Percentiles rank a stretch among this genome's conserved stretches.
Evolutionary conservation across 257 asterid genomes (phyloP).

Genomic region (Haberlea rhodopensis): DNA sequence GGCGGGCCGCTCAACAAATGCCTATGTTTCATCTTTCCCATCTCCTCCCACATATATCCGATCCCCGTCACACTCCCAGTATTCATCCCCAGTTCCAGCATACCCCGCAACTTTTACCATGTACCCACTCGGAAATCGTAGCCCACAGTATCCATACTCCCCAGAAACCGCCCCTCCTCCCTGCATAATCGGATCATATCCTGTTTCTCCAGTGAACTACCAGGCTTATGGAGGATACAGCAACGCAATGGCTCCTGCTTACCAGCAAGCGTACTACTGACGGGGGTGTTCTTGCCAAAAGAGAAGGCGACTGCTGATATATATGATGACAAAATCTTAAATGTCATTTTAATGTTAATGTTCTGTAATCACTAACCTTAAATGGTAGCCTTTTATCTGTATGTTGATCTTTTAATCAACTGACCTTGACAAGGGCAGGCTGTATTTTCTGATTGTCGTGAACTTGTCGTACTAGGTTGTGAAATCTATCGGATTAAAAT

Average conservation of each 20-base stretch:
- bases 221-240: constrained; percentile 77
- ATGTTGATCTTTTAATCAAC: constrained; percentile 81
- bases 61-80: constrained; percentile 85
- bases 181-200: constrained; percentile 49
- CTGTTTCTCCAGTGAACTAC: constrained; percentile 70
- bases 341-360: constrained; percentile 51
- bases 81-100: constrained; percentile 64
- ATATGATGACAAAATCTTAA: constrained; percentile 62
- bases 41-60: constrained; percentile 71
- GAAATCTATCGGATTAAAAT: constrained; percentile 31
- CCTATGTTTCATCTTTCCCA: constrained; percentile 96
- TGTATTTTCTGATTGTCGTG: constrained; percentile 80
- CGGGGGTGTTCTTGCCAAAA: constrained; percentile 32
- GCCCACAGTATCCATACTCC: constrained; percentile 79
- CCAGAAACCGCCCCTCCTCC: constrained; percentile 79
- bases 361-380: constrained; percentile 94
- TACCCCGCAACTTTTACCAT: constrained; percentile 69
- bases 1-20: constrained; percentile 98
- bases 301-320: constrained; percentile 66
- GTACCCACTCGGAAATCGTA: constrained; percentile 55
- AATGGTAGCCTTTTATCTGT: constrained; percentile 73
- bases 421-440: constrained; percentile 72
- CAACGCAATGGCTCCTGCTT: constrained; percentile 73
- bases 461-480: constrained; percentile 68
- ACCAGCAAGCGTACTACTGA: constrained; percentile 97